phyloP scores from a whole-genome alignment of 1,139 yeast species.

The Suhomyces choctaworum region DNA sequence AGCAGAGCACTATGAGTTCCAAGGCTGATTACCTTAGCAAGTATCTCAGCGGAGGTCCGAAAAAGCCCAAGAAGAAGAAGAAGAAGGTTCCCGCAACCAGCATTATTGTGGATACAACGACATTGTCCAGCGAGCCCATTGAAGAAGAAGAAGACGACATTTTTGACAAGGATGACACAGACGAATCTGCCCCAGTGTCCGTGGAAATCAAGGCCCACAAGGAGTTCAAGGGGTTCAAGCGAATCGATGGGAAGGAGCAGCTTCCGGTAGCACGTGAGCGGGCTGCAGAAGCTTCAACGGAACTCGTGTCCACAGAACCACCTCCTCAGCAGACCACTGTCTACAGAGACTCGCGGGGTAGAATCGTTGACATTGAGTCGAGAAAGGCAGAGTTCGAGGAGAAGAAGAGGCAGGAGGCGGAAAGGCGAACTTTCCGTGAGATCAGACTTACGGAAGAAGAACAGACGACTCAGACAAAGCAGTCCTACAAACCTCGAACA shows the following conservation, averaged over 20 bases:
- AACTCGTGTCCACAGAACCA: not conserved
- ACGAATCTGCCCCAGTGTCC: slow-evolving; percentile 25
- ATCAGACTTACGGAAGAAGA: slow-evolving; percentile 43
- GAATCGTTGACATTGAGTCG: slow-evolving; percentile 44
- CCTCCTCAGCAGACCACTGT: slow-evolving; percentile 40
- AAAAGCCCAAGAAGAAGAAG: slow-evolving; percentile 21
- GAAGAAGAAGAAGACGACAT: slow-evolving; percentile 13
- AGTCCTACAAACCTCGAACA: slow-evolving; percentile 27
- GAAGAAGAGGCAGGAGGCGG: slow-evolving; percentile 27
- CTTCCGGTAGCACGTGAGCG: not conserved
- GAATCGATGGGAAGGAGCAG: slow-evolving; percentile 34
- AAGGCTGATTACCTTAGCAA: slow-evolving; percentile 54
- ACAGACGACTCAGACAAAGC: slow-evolving; percentile 23
- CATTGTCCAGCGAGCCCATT: slow-evolving; percentile 10
- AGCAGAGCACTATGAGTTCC: slow-evolving; percentile 16
- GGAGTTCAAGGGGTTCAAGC: slow-evolving; percentile 35
- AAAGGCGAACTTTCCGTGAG: slow-evolving; percentile 32
- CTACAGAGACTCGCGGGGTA: slow-evolving; percentile 62
- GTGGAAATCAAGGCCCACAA: slow-evolving; percentile 18
- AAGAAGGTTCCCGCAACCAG: slow-evolving; percentile 9
- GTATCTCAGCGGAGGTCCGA: slow-evolving; percentile 36
- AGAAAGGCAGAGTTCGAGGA: slow-evolving; percentile 27
- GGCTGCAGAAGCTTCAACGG: not conserved
- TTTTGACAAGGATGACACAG: slow-evolving; percentile 21
- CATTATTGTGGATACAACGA: slow-evolving; percentile 19